These are phyloP conservation scores for Closterium sp. DNA, from an alignment of 139 green algal species.

Conservation along the genomic window DNA sequence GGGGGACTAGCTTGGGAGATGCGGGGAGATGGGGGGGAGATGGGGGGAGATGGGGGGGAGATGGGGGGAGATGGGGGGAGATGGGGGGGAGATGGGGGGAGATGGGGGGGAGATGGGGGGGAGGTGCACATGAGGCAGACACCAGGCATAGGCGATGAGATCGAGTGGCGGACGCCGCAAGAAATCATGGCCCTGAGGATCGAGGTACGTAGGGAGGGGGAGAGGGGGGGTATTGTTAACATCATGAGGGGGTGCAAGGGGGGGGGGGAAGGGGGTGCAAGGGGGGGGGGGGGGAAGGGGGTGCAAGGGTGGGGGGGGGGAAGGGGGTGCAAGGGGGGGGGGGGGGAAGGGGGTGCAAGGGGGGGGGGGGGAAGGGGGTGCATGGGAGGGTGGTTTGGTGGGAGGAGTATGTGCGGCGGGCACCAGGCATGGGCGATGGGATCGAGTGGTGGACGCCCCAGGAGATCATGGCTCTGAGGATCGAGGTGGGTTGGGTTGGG, in stretches of 20 bases:
- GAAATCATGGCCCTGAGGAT: constrained; percentile 68
- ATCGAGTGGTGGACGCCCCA: constrained; percentile 68
- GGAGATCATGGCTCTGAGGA: constrained; percentile 68
- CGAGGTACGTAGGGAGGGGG: constrained; percentile 7
- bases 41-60: not conserved
- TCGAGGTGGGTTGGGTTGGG: constrained; percentile 5
- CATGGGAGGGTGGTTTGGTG: constrained; percentile 47
- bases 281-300: too few species aligned
- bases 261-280: too few species aligned
- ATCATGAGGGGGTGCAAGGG: too few species aligned
- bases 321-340: too few species aligned
- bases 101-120: not conserved
- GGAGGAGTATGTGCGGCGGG: constrained; percentile 79
- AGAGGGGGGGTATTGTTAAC: too few species aligned
- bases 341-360: too few species aligned
- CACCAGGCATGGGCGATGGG: constrained; percentile 61
- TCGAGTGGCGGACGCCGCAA: constrained; percentile 66
- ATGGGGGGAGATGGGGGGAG: too few species aligned
- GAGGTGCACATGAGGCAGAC: not conserved
- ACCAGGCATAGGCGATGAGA: not conserved
- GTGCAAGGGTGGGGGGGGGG: too few species aligned
- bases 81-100: too few species aligned
- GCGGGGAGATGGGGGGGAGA: too few species aligned
- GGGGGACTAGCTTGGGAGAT: too few species aligned
- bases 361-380: too few species aligned